Conservation (phyloP, 2,329 filamentous ascomycete species). For the Simplicillium sp. region DNA sequence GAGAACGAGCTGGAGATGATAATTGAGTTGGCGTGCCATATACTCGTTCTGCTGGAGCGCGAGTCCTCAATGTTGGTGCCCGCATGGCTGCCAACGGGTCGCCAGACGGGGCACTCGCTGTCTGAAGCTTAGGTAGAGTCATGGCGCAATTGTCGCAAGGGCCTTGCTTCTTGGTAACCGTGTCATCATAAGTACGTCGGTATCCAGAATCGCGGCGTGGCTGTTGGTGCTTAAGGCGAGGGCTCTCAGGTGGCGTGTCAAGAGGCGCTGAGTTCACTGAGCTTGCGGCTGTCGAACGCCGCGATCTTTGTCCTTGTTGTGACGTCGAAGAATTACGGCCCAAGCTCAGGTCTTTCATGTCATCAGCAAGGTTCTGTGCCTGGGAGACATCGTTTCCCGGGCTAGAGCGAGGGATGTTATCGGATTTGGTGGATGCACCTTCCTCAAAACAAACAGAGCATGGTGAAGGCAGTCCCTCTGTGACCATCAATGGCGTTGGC, state of each 20-base stretch:
- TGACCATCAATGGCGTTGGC: constrained; percentile 61
- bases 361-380: constrained; percentile 26
- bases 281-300: constrained; percentile 20
- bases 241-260: constrained; percentile 51
- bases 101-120: constrained; percentile 14
- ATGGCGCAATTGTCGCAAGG: constrained; percentile 62
- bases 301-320: constrained; percentile 33
- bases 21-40: constrained; percentile 36
- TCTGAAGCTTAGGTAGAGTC: constrained; percentile 41
- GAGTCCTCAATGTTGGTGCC: constrained; percentile 50
- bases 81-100: constrained; percentile 26
- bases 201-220: constrained; percentile 49
- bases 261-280: constrained; percentile 30
- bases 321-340: constrained; percentile 33
- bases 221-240: constrained; percentile 28
- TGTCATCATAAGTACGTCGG: constrained; percentile 54
- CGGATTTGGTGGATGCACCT: constrained; percentile 9
- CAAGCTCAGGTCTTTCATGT: constrained; percentile 37
- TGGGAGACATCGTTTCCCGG: constrained; percentile 24
- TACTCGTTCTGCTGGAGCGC: constrained; percentile 50
- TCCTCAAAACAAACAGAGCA: constrained; percentile 50
- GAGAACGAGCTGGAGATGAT: constrained; percentile 42
- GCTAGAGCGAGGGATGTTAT: constrained; percentile 30
- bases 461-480: constrained; percentile 52
- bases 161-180: constrained; percentile 52